Conservation (phyloP, 495 filamentous ascomycete genomes). For the Cladorrhinum samala region DNA sequence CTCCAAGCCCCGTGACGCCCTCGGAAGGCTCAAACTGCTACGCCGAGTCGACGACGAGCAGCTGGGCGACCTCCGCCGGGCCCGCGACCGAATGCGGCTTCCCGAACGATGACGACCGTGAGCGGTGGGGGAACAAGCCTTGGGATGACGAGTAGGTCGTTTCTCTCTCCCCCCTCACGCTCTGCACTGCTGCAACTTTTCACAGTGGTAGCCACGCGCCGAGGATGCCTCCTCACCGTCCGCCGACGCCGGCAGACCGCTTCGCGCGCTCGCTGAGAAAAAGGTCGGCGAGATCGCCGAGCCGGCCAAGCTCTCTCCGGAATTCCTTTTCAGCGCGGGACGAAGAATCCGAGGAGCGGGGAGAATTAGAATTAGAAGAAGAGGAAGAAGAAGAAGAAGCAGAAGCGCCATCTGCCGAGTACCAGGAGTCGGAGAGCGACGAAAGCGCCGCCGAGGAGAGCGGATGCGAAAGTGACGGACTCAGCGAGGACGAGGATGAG, state of each 20-base stretch:
- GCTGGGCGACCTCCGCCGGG: constrained; percentile 18
- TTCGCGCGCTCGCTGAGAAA: constrained; percentile 7
- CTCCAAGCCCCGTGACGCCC: constrained; percentile 15
- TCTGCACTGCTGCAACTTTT: neutral
- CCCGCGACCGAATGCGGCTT: constrained; percentile 14
- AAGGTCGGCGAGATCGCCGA: constrained; percentile 10
- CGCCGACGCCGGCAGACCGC: constrained; percentile 7
- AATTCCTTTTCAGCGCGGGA: constrained; percentile 13
- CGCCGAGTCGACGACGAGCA: constrained; percentile 16
- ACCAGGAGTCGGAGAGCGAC: constrained; percentile 14
- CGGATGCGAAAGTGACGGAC: constrained; percentile 8
- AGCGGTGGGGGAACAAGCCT: constrained; percentile 12
- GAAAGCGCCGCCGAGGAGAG: constrained; percentile 5
- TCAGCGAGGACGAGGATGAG: constrained; percentile 9
- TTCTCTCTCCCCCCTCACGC: neutral
- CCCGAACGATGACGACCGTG: constrained; percentile 13
- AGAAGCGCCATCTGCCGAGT: neutral
- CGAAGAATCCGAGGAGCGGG: neutral
- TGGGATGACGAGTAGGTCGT: constrained; percentile 22
- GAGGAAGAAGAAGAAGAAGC: neutral
- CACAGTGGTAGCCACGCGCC: neutral
- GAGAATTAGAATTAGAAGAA: neutral
- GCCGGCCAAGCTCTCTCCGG: constrained; percentile 13
- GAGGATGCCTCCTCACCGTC: constrained; percentile 7
- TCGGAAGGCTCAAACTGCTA: constrained; percentile 17